Base-by-base conservation (phyloP, 768 basidiomycete species). In the Psilocybe cubensis region DNA sequence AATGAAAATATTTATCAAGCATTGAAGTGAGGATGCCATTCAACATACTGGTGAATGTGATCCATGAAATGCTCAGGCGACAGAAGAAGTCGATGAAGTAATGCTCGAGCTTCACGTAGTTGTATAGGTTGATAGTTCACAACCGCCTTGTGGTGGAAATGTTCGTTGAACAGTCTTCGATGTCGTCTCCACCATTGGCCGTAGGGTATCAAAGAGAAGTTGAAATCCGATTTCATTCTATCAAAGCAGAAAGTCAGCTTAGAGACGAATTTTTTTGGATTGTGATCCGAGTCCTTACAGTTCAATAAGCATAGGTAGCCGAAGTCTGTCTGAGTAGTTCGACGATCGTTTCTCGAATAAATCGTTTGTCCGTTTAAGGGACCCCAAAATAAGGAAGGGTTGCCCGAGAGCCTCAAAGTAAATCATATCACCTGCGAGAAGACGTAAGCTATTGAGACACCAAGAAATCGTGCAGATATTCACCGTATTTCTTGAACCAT, bases 291-390 rank as follows among this genome's bases (percentile, higher is more conserved):
- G 35, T 14, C 70, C 76, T 51, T 52, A 81, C 80, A 84, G 54
- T 29, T 80, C 81, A 46, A 79, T 76, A 40, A 81, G 72, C 82
- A 84, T 83, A 0, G 76, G 74, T 23, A 79, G 63, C 31, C 72
- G 60, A 33, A 70, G 70, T 49, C 83, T 75, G 53, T 82, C 80
- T 0, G 86, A 85, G 56, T 86, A 86, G 46, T 80, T 83, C 10
- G 71, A 62, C 4, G 79, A 80, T 9, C 79, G 72, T 57, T 78
- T 83, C 44, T 86, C 84, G 18, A 87, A 79, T 1, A 87, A 74
- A 25, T 87, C 85, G 40, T 71, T 68, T 1, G 52, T 74, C 71
- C 63, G 76, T 74, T 58, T 78, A 5, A 58, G 33, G 11, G 53
- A 61, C 14, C 64, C 60, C 4, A 73, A 40, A 17, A 71, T 50